These are phyloP conservation scores for Catunica adiposa DNA, from an alignment of 2,329 filamentous ascomycete genomes.

Conservation along the genomic window DNA sequence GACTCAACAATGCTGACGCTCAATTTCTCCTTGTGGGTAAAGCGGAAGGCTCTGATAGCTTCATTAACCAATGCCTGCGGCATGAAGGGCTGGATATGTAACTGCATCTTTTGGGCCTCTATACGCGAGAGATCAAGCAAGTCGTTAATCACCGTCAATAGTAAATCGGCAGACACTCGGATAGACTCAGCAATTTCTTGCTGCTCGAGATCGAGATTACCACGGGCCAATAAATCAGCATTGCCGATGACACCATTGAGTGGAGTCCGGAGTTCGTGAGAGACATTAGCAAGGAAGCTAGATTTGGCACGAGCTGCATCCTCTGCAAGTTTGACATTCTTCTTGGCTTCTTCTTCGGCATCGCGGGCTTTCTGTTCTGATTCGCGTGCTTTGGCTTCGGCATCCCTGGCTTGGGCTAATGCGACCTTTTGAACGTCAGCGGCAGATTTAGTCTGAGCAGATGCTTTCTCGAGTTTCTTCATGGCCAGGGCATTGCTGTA, in stretches of 20 bases:
- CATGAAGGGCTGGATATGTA: slow-evolving; percentile 55
- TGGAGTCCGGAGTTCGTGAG: slow-evolving; percentile 65
- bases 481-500: slow-evolving; percentile 52
- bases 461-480: slow-evolving; percentile 60
- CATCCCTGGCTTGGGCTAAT: slow-evolving; percentile 45
- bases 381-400: slow-evolving; percentile 22
- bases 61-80: slow-evolving; percentile 50
- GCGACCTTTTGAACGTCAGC: slow-evolving; percentile 60
- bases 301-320: slow-evolving; percentile 71
- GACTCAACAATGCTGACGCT: slow-evolving; percentile 50
- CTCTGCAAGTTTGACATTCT: slow-evolving; percentile 66
- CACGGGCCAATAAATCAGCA: slow-evolving; percentile 67
- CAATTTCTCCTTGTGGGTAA: slow-evolving; percentile 47
- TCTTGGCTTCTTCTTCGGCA: slow-evolving; percentile 59
- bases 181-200: slow-evolving; percentile 78
- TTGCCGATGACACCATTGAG: slow-evolving; percentile 83
- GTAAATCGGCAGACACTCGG: slow-evolving; percentile 65
- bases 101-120: slow-evolving; percentile 73
- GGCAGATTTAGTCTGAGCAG: slow-evolving; percentile 63
- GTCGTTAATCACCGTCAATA: slow-evolving; percentile 89
- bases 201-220: slow-evolving; percentile 57
- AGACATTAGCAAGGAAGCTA: slow-evolving; percentile 66
- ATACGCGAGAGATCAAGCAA: slow-evolving; percentile 92
- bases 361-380: slow-evolving; percentile 62
- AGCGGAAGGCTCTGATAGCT: slow-evolving; percentile 48